A percentile compares a stretch with the other conserved stretches of the same genome.
These are phyloP conservation scores for Adansonia rubrostipa DNA, from an alignment of 441 rosid genomes.

Conservation along the genomic window DNA sequence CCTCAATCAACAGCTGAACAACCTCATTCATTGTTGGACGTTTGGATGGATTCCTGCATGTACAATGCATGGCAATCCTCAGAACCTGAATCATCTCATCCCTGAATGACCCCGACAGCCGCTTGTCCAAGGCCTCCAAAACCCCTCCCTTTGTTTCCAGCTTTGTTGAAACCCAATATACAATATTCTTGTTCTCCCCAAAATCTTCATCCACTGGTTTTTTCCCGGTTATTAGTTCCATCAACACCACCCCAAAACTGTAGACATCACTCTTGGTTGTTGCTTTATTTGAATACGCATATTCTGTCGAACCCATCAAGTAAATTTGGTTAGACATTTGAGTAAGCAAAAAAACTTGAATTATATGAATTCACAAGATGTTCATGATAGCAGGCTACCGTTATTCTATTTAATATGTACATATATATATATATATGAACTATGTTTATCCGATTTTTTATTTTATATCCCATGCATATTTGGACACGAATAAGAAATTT, in stretches of 20 bases:
- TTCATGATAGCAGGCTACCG: not conserved
- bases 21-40: constrained; percentile 94
- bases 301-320: constrained; percentile 56
- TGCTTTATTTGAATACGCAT: constrained; percentile 83
- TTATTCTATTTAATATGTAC: not conserved
- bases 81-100: constrained; percentile 77
- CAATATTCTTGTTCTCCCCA: constrained; percentile 86
- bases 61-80: constrained; percentile 78
- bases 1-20: constrained; percentile 72
- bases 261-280: constrained; percentile 93
- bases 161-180: constrained; percentile 75
- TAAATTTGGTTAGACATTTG: not conserved
- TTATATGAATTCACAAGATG: constrained; percentile 5
- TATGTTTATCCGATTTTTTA: no score
- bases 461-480: no score
- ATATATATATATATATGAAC: not conserved
- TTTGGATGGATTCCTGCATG: constrained; percentile 56
- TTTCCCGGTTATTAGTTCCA: constrained; percentile 91
- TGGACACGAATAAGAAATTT: no score
- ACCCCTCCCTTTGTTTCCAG: constrained; percentile 77
- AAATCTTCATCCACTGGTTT: constrained; percentile 76
- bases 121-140: constrained; percentile 74
- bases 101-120: constrained; percentile 62
- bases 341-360: not conserved
- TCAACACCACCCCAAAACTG: constrained; percentile 87